Evolutionary conservation across 73 alveolate species (phyloP).

Genomic region (Breviolum minutum): DNA sequence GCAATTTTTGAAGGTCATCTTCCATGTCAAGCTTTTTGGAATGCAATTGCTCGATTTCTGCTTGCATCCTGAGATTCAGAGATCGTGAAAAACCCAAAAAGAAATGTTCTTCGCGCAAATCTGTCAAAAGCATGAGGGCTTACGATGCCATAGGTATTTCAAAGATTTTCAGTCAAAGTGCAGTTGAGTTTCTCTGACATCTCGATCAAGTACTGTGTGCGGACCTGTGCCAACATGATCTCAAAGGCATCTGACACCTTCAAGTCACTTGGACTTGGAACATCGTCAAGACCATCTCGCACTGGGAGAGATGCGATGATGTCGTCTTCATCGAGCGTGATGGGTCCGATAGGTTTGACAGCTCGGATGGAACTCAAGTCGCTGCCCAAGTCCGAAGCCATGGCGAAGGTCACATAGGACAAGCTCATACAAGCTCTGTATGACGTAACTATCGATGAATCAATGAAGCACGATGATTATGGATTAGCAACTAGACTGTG

Average conservation of each 20-base stretch:
- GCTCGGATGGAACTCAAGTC: not conserved
- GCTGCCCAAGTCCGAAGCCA: too few species aligned
- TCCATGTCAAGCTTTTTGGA: not conserved
- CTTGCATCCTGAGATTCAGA: not conserved
- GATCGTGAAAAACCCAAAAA: not conserved
- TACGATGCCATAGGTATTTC: not conserved
- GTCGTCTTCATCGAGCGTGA: too few species aligned
- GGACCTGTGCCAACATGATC: slow-evolving; percentile 3
- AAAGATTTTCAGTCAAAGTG: not conserved
- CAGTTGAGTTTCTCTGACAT: not conserved
- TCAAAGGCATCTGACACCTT: slow-evolving; percentile 12
- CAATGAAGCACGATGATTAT: too few species aligned
- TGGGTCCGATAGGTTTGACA: not conserved
- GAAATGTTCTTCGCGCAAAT: not conserved
- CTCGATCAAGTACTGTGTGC: not conserved
- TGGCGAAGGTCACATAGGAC: too few species aligned
- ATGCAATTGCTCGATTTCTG: not conserved
- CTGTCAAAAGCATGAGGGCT: not conserved
- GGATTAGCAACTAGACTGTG: too few species aligned
- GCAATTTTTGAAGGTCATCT: not conserved
- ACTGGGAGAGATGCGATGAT: not conserved
- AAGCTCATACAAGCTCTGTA: too few species aligned
- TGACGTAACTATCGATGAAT: too few species aligned
- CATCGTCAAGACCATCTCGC: not conserved
- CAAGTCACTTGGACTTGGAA: not conserved